Percentiles rank a stretch among this genome's conserved stretches.
Evolutionary conservation across 441 rosid species (phyloP).

Genomic region (Populus hybrid): DNA sequence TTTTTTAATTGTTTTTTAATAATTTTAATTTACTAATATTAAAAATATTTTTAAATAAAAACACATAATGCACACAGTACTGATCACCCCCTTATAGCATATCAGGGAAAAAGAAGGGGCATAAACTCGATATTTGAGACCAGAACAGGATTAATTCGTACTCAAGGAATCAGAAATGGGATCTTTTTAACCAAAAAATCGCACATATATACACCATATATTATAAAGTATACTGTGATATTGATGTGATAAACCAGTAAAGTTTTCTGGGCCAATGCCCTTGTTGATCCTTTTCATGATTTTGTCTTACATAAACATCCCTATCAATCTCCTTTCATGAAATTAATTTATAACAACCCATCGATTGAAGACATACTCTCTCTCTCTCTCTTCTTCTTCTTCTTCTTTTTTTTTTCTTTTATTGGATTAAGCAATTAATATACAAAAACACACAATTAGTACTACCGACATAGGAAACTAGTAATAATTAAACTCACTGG

Average conservation of each 20-base stretch:
- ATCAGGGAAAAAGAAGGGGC: not conserved
- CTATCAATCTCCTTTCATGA: conserved; percentile 23
- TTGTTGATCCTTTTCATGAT: not conserved
- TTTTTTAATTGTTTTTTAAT: too few relatives aligned
- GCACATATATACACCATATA: not conserved
- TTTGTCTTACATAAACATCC: not conserved
- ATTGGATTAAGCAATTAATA: too few relatives aligned
- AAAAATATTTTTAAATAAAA: too few relatives aligned
- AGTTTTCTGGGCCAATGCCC: not conserved
- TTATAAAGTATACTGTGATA: too few relatives aligned
- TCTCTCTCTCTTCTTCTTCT: not conserved
- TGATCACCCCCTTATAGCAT: not conserved
- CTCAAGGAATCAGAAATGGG: not conserved
- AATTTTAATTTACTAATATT: too few relatives aligned
- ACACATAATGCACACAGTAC: not conserved
- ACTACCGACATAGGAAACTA: conserved; percentile 17
- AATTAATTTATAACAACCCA: conserved; percentile 30
- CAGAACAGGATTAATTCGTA: not conserved
- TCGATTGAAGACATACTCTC: not conserved
- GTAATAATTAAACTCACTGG: conserved; percentile 6
- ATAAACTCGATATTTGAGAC: not conserved
- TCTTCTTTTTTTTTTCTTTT: too few relatives aligned
- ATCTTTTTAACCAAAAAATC: not conserved
- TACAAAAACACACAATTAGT: not conserved
- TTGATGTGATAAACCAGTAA: too few relatives aligned